A percentile compares a stretch with the other conserved stretches of the same genome.
Conservation (phyloP, 352 stramenopile genomes). For the Pelagophyceae sp. region DNA sequence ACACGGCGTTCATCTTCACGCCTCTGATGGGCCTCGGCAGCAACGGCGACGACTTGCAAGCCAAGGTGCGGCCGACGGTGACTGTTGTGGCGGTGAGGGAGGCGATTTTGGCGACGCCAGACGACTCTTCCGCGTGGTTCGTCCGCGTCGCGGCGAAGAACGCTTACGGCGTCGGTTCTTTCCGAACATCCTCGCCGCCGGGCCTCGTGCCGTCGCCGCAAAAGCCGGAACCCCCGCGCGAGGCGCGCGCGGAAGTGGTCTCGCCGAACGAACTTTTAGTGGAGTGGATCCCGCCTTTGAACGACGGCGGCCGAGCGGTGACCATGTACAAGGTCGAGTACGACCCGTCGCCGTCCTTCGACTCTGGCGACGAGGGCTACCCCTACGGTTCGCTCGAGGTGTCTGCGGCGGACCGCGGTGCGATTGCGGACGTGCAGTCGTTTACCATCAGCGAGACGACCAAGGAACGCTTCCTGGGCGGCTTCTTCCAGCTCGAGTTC, state of each 20-base stretch:
- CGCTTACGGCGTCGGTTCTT: conserved; percentile 41
- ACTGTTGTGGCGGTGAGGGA: conserved; percentile 43
- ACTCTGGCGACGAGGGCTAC: conserved; percentile 36
- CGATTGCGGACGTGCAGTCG: conserved; percentile 56
- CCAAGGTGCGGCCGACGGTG: conserved; percentile 40
- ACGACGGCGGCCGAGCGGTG: conserved; percentile 59
- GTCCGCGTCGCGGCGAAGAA: conserved; percentile 47
- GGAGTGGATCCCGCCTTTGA: conserved; percentile 56
- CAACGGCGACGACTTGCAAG: conserved; percentile 47
- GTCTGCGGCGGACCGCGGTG: conserved; percentile 34
- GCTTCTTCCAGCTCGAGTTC: conserved; percentile 76
- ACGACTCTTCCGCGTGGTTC: conserved; percentile 41
- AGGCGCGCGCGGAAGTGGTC: conserved; percentile 42
- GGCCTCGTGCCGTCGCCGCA: conserved; percentile 41
- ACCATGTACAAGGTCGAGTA: conserved; percentile 85
- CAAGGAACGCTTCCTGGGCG: conserved; percentile 52
- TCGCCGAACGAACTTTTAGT: conserved; percentile 51
- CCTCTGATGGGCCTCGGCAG: conserved; percentile 40
- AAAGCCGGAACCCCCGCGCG: conserved; percentile 37
- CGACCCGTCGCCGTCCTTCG: conserved; percentile 65
- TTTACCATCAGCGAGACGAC: conserved; percentile 62
- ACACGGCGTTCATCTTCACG: conserved; percentile 11
- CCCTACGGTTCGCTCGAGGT: conserved; percentile 28
- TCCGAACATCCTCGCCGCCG: conserved; percentile 41
- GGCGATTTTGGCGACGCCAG: conserved; percentile 31